These are phyloP conservation scores for Thraustochytrium striatum DNA, from an alignment of 352 stramenopile genomes.

Conservation along the genomic window DNA sequence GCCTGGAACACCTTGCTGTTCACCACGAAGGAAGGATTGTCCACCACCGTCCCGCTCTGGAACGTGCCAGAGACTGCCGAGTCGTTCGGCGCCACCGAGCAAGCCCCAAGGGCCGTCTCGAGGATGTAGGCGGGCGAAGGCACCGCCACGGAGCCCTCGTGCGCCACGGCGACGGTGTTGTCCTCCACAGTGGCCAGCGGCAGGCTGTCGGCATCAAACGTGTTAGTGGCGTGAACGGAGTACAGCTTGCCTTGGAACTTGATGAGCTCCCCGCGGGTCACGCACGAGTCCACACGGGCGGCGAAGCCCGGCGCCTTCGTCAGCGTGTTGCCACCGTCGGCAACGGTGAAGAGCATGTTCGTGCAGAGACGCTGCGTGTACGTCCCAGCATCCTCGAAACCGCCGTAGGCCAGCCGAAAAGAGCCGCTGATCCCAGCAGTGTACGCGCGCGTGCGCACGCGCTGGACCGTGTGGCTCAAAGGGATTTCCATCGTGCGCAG, in stretches of 20 bases:
- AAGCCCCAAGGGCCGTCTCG: slow-evolving; percentile 8
- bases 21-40: neutral
- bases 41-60: neutral
- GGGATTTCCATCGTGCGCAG: neutral
- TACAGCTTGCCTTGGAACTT: neutral
- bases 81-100: slow-evolving; percentile 1
- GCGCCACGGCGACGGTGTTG: neutral
- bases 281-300: too few species aligned
- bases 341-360: neutral
- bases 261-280: slow-evolving; percentile 21
- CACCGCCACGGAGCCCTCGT: neutral
- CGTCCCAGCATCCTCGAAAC: neutral
- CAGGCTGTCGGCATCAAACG: neutral
- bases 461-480: slow-evolving; percentile 7
- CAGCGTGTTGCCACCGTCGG: neutral
- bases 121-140: slow-evolving; percentile 15
- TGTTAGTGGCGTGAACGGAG: neutral
- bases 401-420: slow-evolving; percentile 5
- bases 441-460: slow-evolving; percentile 31
- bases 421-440: neutral
- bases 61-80: neutral
- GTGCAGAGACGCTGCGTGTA: slow-evolving; percentile 25
- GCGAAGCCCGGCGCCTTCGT: neutral
- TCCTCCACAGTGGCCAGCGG: slow-evolving; percentile 17
- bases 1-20: neutral